A percentile compares a stretch with the other conserved stretches of the same genome.
Conservation (phyloP, 345 rosid species). For the Pseudoturritis turrita region DNA sequence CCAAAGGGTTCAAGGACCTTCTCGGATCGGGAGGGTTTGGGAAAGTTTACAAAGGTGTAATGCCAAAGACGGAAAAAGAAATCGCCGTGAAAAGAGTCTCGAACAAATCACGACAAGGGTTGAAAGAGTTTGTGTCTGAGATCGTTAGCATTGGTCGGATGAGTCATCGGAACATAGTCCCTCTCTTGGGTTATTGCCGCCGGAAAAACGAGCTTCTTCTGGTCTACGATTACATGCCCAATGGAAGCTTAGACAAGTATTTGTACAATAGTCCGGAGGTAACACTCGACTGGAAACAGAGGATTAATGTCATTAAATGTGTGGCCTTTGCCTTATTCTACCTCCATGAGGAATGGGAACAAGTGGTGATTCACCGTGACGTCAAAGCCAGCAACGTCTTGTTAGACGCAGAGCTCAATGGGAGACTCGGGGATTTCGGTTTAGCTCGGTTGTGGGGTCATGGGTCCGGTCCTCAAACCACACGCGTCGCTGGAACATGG, state of each 20-base stretch:
- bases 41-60: conserved; percentile 54
- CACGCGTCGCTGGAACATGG: conserved; percentile 75
- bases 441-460: conserved; percentile 70
- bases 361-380: conserved; percentile 78
- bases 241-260: conserved; percentile 77
- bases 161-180: conserved; percentile 75
- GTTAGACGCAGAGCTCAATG: conserved; percentile 56
- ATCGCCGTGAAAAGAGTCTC: conserved; percentile 77
- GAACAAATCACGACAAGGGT: conserved; percentile 67
- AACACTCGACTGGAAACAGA: conserved; percentile 59
- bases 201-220: conserved; percentile 52
- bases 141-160: conserved; percentile 73
- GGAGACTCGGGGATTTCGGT: conserved; percentile 84
- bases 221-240: conserved; percentile 79
- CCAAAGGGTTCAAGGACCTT: conserved; percentile 52
- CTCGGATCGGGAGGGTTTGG: conserved; percentile 85
- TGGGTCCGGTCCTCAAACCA: conserved; percentile 65
- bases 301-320: conserved; percentile 60
- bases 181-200: conserved; percentile 80
- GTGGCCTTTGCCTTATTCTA: conserved; percentile 68
- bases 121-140: conserved; percentile 75
- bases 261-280: conserved; percentile 43
- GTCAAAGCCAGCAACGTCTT: conserved; percentile 73
- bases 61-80: conserved; percentile 37
- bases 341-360: conserved; percentile 77